Evolutionary conservation across 192 early-diverging fungal genomes (phyloP).

Genomic region (Linnemannia hyalina): DNA sequence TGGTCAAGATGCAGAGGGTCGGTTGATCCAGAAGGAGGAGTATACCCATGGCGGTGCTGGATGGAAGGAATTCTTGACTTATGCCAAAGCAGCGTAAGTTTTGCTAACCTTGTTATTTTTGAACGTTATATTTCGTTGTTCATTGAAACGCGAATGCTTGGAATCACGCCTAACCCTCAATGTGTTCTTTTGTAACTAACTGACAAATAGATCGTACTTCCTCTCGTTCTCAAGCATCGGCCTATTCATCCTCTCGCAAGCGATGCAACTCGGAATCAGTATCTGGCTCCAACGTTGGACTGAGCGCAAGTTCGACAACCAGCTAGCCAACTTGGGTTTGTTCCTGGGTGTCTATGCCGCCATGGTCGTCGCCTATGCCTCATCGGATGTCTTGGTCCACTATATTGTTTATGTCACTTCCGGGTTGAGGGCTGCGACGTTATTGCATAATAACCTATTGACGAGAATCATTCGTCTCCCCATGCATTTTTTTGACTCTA

Average conservation of each 20-base stretch:
- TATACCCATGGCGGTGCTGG: constrained; percentile 81
- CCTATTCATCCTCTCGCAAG: constrained; percentile 8
- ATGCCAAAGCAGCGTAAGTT: constrained; percentile 68
- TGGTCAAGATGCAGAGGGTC: constrained; percentile 27
- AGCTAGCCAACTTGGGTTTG: not conserved
- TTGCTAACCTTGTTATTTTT: not conserved
- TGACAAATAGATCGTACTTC: constrained; percentile 10
- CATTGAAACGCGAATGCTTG: not conserved
- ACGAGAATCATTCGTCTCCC: constrained; percentile 69
- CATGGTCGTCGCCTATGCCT: constrained; percentile 9
- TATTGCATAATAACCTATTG: constrained; percentile 72
- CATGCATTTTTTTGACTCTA: constrained; percentile 50
- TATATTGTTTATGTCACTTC: constrained; percentile 10
- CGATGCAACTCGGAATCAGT: constrained; percentile 18
- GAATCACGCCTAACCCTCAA: constrained; percentile 56
- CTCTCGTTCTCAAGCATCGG: not conserved
- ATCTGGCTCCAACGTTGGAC: constrained; percentile 21
- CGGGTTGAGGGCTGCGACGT: constrained; percentile 51
- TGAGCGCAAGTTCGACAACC: not conserved
- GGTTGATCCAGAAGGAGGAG: constrained; percentile 83
- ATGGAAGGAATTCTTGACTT: constrained; percentile 78
- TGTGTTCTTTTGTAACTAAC: not conserved
- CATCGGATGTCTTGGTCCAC: constrained; percentile 14
- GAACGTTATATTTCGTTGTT: not conserved
- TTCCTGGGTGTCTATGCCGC: constrained; percentile 30